Evolutionary conservation across 768 basidiomycete species (phyloP), one percentile per base, ranked within the genome.

Genomic region (Tulasnella calospora): DNA sequence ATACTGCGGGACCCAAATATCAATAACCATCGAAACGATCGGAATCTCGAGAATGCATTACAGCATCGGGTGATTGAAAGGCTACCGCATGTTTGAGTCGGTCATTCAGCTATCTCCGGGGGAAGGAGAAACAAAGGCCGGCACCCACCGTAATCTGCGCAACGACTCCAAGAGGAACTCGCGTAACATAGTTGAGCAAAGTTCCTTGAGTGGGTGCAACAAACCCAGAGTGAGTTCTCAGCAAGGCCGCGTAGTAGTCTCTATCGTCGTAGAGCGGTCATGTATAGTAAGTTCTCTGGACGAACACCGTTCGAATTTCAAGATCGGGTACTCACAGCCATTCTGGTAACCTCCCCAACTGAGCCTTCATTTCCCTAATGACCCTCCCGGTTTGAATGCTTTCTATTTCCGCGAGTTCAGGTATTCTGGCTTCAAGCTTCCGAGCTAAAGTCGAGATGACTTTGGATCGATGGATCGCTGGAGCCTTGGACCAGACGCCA

Each of bases 41-140:
- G 27, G 8, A 36, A 30, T 0, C 2, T 5, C 27, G 30, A 6
- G 40, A 27, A 74, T 21, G 2, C 3, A n/a, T 41, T 72, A 78
- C 77, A 96, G 84, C n/a, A 96, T 85, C 0, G 94, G 94, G 80
- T 96, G 94, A 81, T 96, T 96, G 84, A 95, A 95, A 2, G 94
- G 93, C 92, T 94, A 79, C 21, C 12, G 67, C 47, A 19, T 73
- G 23, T 10, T 55, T 23, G 27, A 35, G 7, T 73, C 75, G 74
- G 51, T 73, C 21, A 73, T 44, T 38, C 23, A 75, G 15, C 6
- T 3, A 41, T 46, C 33, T 51, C 10, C 41, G 27, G 9, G 30
- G 10, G 23, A 41, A 13, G 77, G 69, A 23, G 36, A 44, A 21
- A 78, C 27, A 35, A 41, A 51, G 55, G 70, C 10, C 36, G 77